These are phyloP conservation scores for Epichloe baconii DNA, from an alignment of 2,329 filamentous ascomycete species.

Conservation along the genomic window DNA sequence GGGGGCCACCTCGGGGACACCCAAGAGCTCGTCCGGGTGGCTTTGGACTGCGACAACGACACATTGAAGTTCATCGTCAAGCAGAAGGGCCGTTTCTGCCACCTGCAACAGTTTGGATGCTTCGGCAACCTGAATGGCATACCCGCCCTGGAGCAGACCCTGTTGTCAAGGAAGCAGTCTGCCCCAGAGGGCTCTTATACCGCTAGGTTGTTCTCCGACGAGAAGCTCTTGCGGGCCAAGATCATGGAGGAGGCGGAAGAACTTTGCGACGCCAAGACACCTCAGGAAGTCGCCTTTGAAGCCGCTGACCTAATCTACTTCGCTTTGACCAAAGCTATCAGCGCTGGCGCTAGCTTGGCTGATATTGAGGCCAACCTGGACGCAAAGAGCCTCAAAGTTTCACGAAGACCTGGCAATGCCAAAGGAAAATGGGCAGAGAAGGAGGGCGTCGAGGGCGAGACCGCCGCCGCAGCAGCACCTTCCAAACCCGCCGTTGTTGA, in stretches of 20 bases:
- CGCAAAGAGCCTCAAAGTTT: slow-evolving; percentile 89
- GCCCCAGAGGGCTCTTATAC: slow-evolving; percentile 90
- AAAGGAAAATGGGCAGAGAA: slow-evolving; percentile 88
- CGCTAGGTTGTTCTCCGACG: slow-evolving; percentile 79
- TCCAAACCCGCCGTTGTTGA: slow-evolving; percentile 19
- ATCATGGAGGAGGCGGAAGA: slow-evolving; percentile 98
- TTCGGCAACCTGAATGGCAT: slow-evolving; percentile 79
- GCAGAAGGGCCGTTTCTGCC: slow-evolving; percentile 89
- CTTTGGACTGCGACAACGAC: slow-evolving; percentile 86
- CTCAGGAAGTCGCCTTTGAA: slow-evolving; percentile 81
- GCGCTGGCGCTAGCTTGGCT: slow-evolving; percentile 70
- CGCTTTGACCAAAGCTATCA: slow-evolving; percentile 76
- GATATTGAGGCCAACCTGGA: slow-evolving; percentile 90
- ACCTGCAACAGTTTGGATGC: slow-evolving; percentile 82
- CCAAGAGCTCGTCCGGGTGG: slow-evolving; percentile 74
- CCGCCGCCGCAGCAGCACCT: slow-evolving; percentile 20
- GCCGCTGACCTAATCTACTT: slow-evolving; percentile 95
- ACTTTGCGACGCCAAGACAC: slow-evolving; percentile 72
- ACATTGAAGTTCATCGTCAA: slow-evolving; percentile 80
- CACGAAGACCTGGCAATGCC: slow-evolving; percentile 82
- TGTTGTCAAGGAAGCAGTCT: slow-evolving; percentile 66
- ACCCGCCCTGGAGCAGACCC: slow-evolving; percentile 73
- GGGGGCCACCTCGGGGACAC: slow-evolving; percentile 84
- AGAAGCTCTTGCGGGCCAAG: slow-evolving; percentile 81
- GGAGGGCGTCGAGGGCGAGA: slow-evolving; percentile 47